Conservation (phyloP, 2,329 filamentous ascomycete genomes). For the Diaporthe aspalathi region DNA sequence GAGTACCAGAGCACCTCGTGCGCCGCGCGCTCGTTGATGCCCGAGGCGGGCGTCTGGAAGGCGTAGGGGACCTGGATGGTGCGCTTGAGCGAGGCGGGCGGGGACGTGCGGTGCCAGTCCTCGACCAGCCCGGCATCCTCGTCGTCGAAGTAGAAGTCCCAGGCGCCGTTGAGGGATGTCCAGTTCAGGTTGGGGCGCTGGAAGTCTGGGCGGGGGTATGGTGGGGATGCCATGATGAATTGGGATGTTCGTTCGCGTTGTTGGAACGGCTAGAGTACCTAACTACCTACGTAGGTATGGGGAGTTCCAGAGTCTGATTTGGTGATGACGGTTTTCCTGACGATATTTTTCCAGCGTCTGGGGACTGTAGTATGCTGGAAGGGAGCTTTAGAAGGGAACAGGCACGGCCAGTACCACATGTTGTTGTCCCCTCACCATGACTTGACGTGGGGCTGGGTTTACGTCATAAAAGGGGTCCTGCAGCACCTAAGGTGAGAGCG, state of each 20-base stretch:
- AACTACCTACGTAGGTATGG: too few species aligned
- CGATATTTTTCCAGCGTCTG: not conserved
- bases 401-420: too few species aligned
- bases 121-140: constrained; percentile 65
- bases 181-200: constrained; percentile 65
- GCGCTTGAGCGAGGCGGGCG: constrained; percentile 61
- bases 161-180: constrained; percentile 71
- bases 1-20: constrained; percentile 79
- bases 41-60: constrained; percentile 73
- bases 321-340: not conserved
- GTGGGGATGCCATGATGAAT: constrained; percentile 24
- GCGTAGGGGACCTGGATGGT: constrained; percentile 73
- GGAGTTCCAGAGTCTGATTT: constrained; percentile 4
- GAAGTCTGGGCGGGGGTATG: constrained; percentile 75
- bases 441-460: constrained; percentile 34
- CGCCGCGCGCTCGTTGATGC: constrained; percentile 69
- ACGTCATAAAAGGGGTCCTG: constrained; percentile 30
- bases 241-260: not conserved
- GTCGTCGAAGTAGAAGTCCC: constrained; percentile 75
- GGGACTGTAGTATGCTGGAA: not conserved
- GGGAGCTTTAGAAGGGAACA: not conserved
- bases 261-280: not conserved
- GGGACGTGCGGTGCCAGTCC: constrained; percentile 64
- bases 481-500: constrained; percentile 13
- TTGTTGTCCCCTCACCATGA: constrained; percentile 18